A percentile compares a stretch with the other conserved stretches of the same genome.
phyloP scores from a whole-genome alignment of 1,139 yeast genomes.

The Geotrichum citri-aurantii region DNA sequence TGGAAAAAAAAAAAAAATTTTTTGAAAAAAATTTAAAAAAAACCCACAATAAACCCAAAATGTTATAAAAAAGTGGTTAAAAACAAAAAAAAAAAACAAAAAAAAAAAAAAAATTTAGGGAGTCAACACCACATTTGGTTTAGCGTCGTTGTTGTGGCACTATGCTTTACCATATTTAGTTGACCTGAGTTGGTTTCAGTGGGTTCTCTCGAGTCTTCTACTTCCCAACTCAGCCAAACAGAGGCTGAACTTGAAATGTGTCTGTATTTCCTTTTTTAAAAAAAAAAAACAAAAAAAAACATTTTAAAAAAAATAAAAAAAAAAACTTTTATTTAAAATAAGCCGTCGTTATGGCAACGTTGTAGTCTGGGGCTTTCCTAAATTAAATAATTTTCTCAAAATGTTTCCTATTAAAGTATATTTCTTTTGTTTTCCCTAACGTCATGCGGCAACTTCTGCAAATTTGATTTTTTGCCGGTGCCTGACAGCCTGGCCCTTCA shows the following conservation, averaged over 20 bases:
- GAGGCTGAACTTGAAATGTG: not conserved
- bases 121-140: not conserved
- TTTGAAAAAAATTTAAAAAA: no score
- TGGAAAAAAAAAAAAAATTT: no score
- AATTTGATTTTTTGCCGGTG: no score
- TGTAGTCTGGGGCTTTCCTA: not conserved
- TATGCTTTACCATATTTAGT: not conserved
- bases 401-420: no score
- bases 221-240: not conserved
- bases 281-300: no score
- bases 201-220: not conserved
- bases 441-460: no score
- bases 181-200: not conserved
- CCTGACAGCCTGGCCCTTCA: no score
- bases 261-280: no score
- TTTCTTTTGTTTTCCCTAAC: no score
- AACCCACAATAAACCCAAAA: not conserved
- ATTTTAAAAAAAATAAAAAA: no score
- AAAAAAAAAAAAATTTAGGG: not conserved
- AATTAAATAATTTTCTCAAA: not conserved
- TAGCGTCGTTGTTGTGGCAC: not conserved
- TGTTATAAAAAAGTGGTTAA: not conserved
- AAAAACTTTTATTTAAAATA: no score
- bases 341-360: not conserved
- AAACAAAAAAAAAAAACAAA: no score